These are phyloP conservation scores for Murraya paniculata DNA, from an alignment of 345 rosid species.

Conservation along the genomic window DNA sequence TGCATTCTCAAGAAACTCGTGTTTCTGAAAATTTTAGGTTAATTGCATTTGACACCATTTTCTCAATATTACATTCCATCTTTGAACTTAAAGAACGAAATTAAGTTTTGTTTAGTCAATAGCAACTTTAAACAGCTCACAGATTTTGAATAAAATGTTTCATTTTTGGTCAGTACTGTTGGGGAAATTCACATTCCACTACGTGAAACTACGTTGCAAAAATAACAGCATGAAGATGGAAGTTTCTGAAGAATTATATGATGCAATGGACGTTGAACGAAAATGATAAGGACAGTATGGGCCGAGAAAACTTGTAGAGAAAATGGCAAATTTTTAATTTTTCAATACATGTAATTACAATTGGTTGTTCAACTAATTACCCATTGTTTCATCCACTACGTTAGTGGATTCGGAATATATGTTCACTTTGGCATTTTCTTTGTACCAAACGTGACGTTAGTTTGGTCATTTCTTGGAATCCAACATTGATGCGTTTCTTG, in stretches of 20 bases:
- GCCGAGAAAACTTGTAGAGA: neutral
- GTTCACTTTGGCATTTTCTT: no score
- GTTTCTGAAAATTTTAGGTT: no score
- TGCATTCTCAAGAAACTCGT: no score
- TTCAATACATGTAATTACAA: neutral
- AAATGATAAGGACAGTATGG: neutral
- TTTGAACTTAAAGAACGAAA: no score
- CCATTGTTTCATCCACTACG: neutral
- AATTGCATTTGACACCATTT: neutral
- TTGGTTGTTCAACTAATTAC: neutral
- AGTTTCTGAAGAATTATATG: no score
- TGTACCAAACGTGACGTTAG: no score
- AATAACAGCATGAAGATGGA: neutral
- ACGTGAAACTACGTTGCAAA: neutral
- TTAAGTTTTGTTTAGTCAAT: no score
- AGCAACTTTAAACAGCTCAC: no score
- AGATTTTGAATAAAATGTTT: neutral
- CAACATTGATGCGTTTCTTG: no score
- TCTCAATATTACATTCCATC: neutral
- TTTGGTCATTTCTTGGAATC: no score
- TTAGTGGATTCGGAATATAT: neutral
- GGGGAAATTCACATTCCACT: neutral
- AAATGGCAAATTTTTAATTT: neutral
- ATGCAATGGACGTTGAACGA: no score
- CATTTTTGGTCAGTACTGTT: no score